Conservation (phyloP, 2,329 filamentous ascomycete species). For the Pestalotiopsis fici region DNA sequence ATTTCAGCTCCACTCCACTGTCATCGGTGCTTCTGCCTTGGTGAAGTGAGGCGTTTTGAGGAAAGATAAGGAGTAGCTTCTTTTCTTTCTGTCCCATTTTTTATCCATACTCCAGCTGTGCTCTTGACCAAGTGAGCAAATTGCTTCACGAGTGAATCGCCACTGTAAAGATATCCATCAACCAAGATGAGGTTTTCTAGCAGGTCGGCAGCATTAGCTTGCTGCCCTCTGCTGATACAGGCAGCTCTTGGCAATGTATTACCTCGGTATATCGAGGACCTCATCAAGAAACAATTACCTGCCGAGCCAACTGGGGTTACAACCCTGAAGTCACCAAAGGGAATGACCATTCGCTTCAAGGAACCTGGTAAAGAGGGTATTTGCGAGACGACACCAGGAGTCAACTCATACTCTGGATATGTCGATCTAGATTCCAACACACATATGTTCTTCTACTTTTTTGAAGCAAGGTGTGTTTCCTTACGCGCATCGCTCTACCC, state of each 20-base stretch:
- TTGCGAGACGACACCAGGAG: conserved; percentile 53
- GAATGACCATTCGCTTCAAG: conserved; percentile 49
- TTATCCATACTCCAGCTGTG: not conserved
- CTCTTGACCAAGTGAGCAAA: not conserved
- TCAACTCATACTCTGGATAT: conserved; percentile 45
- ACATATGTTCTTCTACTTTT: conserved; percentile 49
- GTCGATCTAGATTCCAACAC: conserved; percentile 27
- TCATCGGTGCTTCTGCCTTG: not conserved
- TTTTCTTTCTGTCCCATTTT: not conserved
- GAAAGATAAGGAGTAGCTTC: not conserved
- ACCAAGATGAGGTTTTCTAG: not conserved
- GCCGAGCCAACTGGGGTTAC: conserved; percentile 42
- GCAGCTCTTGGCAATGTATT: not conserved
- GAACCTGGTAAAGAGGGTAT: conserved; percentile 47
- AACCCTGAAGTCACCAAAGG: conserved; percentile 42
- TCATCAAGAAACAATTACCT: conserved; percentile 33
- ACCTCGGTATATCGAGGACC: not conserved
- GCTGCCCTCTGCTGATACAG: not conserved
- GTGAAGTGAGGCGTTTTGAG: not conserved
- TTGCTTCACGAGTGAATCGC: not conserved
- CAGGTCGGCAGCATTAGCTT: not conserved
- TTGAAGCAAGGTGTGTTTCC: conserved; percentile 33
- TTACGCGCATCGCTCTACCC: too few relatives aligned
- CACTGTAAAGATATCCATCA: not conserved
- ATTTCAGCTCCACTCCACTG: not conserved